Conservation (phyloP, 1,284 basidiomycete species). For the Neotropicomus parvogracilis region DNA sequence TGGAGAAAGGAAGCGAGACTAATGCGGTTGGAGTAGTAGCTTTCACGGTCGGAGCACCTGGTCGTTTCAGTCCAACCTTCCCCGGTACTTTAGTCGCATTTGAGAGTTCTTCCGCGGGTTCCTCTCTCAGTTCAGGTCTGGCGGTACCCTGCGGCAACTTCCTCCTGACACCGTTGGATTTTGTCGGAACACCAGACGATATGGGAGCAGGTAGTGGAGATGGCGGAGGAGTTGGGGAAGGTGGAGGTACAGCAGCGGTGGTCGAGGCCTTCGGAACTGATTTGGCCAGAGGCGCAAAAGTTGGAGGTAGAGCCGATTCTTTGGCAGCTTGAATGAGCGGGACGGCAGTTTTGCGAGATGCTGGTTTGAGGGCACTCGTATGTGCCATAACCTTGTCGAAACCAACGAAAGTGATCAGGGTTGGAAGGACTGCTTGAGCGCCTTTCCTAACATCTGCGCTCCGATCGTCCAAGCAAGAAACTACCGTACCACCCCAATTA, state of each 20-base stretch:
- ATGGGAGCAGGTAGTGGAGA: conserved; percentile 37
- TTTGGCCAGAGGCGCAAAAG: conserved; percentile 26
- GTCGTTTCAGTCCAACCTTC: conserved; percentile 53
- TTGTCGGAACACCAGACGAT: conserved; percentile 39
- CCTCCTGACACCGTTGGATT: conserved; percentile 61
- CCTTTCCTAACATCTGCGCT: conserved; percentile 90
- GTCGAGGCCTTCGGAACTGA: conserved; percentile 24
- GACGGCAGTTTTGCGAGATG: conserved; percentile 80
- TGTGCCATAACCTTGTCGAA: conserved; percentile 87
- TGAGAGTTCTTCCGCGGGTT: conserved; percentile 47
- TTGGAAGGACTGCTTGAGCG: conserved; percentile 79
- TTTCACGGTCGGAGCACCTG: conserved; percentile 38
- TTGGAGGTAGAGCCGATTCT: conserved; percentile 34
- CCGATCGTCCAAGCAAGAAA: conserved; percentile 88
- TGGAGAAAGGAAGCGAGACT: conserved; percentile 56
- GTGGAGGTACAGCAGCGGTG: conserved; percentile 2
- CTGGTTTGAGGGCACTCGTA: conserved; percentile 85
- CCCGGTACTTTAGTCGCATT: conserved; percentile 38
- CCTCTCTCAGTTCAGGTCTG: conserved; percentile 61
- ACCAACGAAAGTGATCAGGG: conserved; percentile 74
- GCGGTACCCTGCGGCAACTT: conserved; percentile 64
- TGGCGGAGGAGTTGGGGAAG: conserved; percentile 31
- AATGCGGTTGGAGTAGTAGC: conserved; percentile 32
- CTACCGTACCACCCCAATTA: conserved; percentile 66
- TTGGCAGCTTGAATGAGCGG: conserved; percentile 85